Base-by-base conservation (phyloP, 805 yeast species). In the Blastobotrys mokoenaii region DNA sequence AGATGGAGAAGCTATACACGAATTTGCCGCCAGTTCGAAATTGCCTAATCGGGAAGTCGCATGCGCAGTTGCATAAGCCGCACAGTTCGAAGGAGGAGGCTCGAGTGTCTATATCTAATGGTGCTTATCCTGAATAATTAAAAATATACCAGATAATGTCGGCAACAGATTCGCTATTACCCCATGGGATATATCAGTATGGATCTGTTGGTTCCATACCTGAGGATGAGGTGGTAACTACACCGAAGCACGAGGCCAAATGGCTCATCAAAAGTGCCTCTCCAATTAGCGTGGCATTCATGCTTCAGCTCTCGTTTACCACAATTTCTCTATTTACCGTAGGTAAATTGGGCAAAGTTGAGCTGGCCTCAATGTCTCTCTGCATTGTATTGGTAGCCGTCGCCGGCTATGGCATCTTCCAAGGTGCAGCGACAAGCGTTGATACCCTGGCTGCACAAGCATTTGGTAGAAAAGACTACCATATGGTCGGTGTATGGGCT, bases 361-460 rank as follows among this genome's bases (percentile, higher is more conserved):
- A 80, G 46, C 64, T 82, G 42, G 87, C 86, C 1, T 82, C 86
- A 0, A 84, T 80, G 3, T 74, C 83, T 0, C 65, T 82, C 62
- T 87, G 84, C 0, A 74, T 81, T 2, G 80, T 81, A 80, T 77
- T 82, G 2, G 78, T 79, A 43, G 80, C 79, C 48, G 78, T 82
- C 41, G 77, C 80, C 38, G 76, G 75, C 3, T 73, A 78, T 38
- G 82, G 84, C 0, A 74, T 82, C 2, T 73, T 79, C 44, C 80
- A 80, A 50, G 89, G 88, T 10, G 71, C 79, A 51, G 76, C 84
- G 3, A 80, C 87, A 0, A 79, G 83, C 16, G 64, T 82, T 45
- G 88, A 82, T 56, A 80, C 88, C 0, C 70, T 79, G 49, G 81
- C 85, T 46, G 80, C 88, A 0, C 88, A 82, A 56, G 87, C 87